Evolutionary conservation across 352 stramenopile genomes (phyloP), one percentile per base, ranked within the genome.

Genomic region (Phytophthora cryptogea): DNA sequence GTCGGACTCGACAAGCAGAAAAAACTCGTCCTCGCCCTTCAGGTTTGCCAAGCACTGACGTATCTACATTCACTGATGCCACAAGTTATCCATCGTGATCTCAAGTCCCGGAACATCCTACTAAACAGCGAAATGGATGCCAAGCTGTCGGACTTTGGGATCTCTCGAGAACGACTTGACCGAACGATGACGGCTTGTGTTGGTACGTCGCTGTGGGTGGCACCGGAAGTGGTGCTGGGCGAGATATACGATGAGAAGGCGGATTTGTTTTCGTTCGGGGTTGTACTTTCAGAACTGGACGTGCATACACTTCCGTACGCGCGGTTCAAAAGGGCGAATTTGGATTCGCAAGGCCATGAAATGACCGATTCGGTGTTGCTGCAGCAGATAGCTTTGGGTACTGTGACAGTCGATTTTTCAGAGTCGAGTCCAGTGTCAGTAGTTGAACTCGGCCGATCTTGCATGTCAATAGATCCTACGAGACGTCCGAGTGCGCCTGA

Each of bases 101-200:
- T 78, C 14, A 74, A 74, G 33, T 72, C 60, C 2, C 41, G 63
- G 0, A 86, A 88, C 50, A 66, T 88, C 36, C 51, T 88, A 44
- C 63, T 88, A 3, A 59, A 80, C 46, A 55, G 63, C 5, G 56
- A 74, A 17, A 42, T 83, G 57, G 65, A 74, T 8, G 80, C 76
- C 0, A 89, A 88, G 45, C 60, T 89, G 43, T 82, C 73, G 1
- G 80, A 88, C 53, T 89, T 88, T 61, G 80, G 77, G 5, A 69
- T 89, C 14, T 85, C 73, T 6, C 48, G 64, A 2, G 45, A 52
- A 8, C 47, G 47, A 5, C 33, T 63, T 0, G 57, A 68, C 4
- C 36, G 66, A 0, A 76, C 62, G 5, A 80, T 85, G 71, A 79
- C 65, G 4, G 54, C 63, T 1, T 54, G 66, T 3, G 67, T 81